Evolutionary conservation across 2,329 filamentous ascomycete species (phyloP).

Genomic region (Cladorrhinum sp.): DNA sequence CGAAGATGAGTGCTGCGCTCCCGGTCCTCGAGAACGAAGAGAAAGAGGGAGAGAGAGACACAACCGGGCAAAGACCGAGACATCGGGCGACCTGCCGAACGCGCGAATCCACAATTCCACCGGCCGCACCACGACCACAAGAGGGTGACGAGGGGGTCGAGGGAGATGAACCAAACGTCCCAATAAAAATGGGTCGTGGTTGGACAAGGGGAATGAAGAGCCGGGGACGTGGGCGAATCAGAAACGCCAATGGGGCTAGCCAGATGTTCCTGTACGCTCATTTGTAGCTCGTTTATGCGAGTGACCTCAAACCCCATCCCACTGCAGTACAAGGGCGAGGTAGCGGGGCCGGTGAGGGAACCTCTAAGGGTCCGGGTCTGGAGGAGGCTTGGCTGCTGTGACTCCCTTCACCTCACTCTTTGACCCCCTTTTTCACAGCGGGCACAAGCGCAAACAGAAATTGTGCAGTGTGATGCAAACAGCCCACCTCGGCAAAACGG

Average conservation of each 20-base stretch:
- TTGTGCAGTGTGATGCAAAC: constrained; percentile 12
- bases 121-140: constrained; percentile 11
- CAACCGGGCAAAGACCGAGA: constrained; percentile 11
- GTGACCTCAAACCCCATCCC: constrained; percentile 15
- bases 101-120: constrained; percentile 7
- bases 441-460: constrained; percentile 20
- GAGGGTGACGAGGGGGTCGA: not conserved
- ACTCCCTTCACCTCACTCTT: not conserved
- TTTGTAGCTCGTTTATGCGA: constrained; percentile 20
- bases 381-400: constrained; percentile 3
- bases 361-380: constrained; percentile 1
- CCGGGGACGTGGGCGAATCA: constrained; percentile 27
- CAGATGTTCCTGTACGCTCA: constrained; percentile 15
- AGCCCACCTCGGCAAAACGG: constrained; percentile 12
- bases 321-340: constrained; percentile 5
- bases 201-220: constrained; percentile 17
- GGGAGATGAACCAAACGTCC: constrained; percentile 24
- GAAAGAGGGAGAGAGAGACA: constrained; percentile 14
- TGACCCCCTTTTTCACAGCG: constrained; percentile 7
- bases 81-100: constrained; percentile 14
- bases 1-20: not conserved
- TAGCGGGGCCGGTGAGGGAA: constrained; percentile 6
- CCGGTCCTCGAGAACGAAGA: constrained; percentile 1
- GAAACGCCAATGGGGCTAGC: constrained; percentile 18
- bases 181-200: constrained; percentile 10